These are phyloP conservation scores for Barnettozyma californica DNA, from an alignment of 805 yeast species.

Conservation along the genomic window DNA sequence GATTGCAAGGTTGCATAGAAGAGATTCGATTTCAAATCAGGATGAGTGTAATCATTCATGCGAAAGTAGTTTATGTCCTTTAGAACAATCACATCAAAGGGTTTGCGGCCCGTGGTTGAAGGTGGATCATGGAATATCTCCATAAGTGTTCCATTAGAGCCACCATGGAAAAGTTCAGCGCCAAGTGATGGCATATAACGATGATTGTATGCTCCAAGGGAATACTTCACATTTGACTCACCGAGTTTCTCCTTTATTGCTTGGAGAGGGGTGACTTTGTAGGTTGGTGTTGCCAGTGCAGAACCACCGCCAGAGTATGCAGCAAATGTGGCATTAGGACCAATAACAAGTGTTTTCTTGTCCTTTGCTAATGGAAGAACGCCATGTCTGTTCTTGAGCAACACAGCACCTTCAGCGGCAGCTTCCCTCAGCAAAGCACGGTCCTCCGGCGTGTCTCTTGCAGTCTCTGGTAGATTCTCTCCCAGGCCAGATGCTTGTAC, in stretches of 20 bases:
- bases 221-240: conserved; percentile 16
- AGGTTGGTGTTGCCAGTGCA: conserved; percentile 44
- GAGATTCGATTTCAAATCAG: conserved; percentile 8
- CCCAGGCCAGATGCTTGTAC: conserved; percentile 38
- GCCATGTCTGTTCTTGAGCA: conserved; percentile 46
- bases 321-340: conserved; percentile 49
- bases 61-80: conserved; percentile 18
- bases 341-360: conserved; percentile 45
- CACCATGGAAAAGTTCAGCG: conserved; percentile 12
- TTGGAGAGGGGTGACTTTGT: conserved; percentile 42
- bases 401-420: conserved; percentile 47
- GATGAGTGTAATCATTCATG: conserved; percentile 12
- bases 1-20: conserved; percentile 43
- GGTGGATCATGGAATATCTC: conserved; percentile 21
- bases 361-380: conserved; percentile 43
- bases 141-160: conserved; percentile 19
- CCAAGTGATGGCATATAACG: conserved; percentile 28
- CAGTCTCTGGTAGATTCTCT: conserved; percentile 33
- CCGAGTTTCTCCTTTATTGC: conserved; percentile 32
- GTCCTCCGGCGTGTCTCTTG: conserved; percentile 42
- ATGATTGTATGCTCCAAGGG: conserved; percentile 33
- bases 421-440: conserved; percentile 32
- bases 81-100: conserved; percentile 25
- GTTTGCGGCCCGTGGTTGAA: conserved; percentile 17
- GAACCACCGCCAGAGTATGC: conserved; percentile 60